Conservation (phyloP, 768 basidiomycete genomes). For the Cytidiella melzeri region DNA sequence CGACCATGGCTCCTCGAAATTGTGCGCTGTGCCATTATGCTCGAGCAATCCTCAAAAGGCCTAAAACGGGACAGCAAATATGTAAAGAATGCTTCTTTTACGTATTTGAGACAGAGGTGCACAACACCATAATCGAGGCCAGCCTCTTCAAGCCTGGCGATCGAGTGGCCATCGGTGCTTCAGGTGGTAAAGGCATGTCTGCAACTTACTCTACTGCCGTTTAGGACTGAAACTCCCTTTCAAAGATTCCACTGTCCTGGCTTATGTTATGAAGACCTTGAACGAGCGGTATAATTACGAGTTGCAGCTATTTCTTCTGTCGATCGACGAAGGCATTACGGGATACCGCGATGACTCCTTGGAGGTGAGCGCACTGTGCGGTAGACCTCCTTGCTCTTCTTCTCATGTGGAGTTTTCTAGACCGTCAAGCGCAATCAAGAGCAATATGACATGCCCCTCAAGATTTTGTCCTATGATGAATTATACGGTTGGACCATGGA, state of each 20-base stretch:
- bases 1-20: slow-evolving; percentile 67
- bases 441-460: slow-evolving; percentile 92
- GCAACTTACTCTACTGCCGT: neutral
- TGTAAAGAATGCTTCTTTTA: slow-evolving; percentile 95
- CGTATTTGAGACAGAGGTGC: slow-evolving; percentile 97
- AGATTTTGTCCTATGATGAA: slow-evolving; percentile 93
- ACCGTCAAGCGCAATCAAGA: slow-evolving; percentile 96
- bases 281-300: slow-evolving; percentile 94
- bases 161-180: slow-evolving; percentile 94
- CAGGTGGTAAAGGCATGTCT: slow-evolving; percentile 87
- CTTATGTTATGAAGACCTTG: slow-evolving; percentile 92
- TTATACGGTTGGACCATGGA: slow-evolving; percentile 99
- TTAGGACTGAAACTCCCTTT: neutral
- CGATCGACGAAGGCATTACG: slow-evolving; percentile 98
- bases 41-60: slow-evolving; percentile 85
- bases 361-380: slow-evolving; percentile 50
- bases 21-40: slow-evolving; percentile 74
- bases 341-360: slow-evolving; percentile 97
- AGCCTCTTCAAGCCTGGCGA: slow-evolving; percentile 84
- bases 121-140: slow-evolving; percentile 86
- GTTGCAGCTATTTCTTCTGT: slow-evolving; percentile 84
- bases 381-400: slow-evolving; percentile 1
- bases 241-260: slow-evolving; percentile 93
- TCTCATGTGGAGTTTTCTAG: slow-evolving; percentile 34
- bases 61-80: slow-evolving; percentile 96